Evolutionary conservation across 2,329 filamentous ascomycete species (phyloP).

Genomic region (Alternaria postmessia): DNA sequence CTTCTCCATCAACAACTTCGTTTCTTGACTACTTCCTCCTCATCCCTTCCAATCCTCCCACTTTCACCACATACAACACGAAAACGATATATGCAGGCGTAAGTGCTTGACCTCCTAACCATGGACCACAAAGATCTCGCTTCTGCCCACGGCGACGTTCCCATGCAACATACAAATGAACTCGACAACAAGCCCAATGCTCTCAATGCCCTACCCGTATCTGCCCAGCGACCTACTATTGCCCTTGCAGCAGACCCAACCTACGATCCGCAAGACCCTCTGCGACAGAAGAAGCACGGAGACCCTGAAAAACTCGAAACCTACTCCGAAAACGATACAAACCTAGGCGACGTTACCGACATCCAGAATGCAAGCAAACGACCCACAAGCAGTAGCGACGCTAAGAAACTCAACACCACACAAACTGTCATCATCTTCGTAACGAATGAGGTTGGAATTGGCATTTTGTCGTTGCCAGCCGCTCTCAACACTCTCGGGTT

Average conservation of each 20-base stretch:
- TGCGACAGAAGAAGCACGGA: constrained; percentile 15
- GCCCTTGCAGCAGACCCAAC: constrained; percentile 33
- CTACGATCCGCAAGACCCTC: constrained; percentile 28
- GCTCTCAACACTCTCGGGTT: constrained; percentile 38
- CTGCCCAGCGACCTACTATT: constrained; percentile 29
- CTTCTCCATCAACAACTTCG: neutral
- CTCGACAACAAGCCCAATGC: constrained; percentile 24
- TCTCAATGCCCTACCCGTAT: constrained; percentile 22
- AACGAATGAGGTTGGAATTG: constrained; percentile 43
- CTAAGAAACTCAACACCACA: constrained; percentile 34
- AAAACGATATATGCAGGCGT: constrained; percentile 14
- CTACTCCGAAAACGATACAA: constrained; percentile 29
- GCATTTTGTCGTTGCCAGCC: constrained; percentile 37
- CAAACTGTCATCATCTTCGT: constrained; percentile 43
- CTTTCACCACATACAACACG: neutral
- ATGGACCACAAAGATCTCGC: constrained; percentile 28
- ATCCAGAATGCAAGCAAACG: constrained; percentile 34
- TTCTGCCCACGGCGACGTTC: constrained; percentile 19
- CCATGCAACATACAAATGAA: constrained; percentile 21
- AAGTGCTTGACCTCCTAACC: constrained; percentile 17
- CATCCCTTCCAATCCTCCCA: neutral
- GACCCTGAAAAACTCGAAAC: constrained; percentile 28
- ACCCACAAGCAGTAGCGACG: constrained; percentile 10
- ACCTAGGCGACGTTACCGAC: constrained; percentile 34
- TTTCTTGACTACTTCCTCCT: neutral